Evolutionary conservation across 2,329 filamentous ascomycete species (phyloP), one percentile per base, ranked within the genome.

Genomic region (Penicillium concentricum): DNA sequence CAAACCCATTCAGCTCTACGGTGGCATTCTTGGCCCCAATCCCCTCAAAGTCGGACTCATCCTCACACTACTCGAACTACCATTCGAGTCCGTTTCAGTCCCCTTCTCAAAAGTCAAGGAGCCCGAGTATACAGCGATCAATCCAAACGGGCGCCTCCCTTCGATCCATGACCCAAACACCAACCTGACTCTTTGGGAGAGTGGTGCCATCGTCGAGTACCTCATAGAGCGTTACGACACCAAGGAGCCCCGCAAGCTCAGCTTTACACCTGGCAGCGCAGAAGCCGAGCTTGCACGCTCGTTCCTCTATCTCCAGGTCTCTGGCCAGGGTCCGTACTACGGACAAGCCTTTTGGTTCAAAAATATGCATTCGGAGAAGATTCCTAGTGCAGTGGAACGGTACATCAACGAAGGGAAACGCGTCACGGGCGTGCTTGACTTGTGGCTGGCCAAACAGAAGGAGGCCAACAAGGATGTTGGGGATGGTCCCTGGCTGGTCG

Each of bases 251-350:
- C 55, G 44, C 39, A 71, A 69, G 45, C 54, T 80, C 24, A 74
- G 69, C 46, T 79, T 76, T 58, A 56, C 56, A 7, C 49, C 64
- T 0, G 66, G 67, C 2, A 68, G 65, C 5, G 65, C 69, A 3
- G 76, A 79, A 32, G 67, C 64, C 48, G 76, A 73, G 58, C 67
- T 72, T 2, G 72, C 73, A 4, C 75, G 74, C 57, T 76, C 79
- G 39, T 81, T 76, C 73, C 71, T 81, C 5, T 73, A 72, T 62
- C 79, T 74, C 66, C 78, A 81, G 65, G 67, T 69, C 39, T 72
- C 72, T 2, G 78, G 78, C 8, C 79, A 81, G 60, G 79, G 78
- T 1, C 79, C 79, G 0, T 81, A 81, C 62, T 81, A 74, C 56
- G 80, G 80, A 15, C 79, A 81, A 63, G 68, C 67, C 0, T 69